Base-by-base conservation (phyloP, 1,284 basidiomycete species). In the Melampsora larici-populina region DNA sequence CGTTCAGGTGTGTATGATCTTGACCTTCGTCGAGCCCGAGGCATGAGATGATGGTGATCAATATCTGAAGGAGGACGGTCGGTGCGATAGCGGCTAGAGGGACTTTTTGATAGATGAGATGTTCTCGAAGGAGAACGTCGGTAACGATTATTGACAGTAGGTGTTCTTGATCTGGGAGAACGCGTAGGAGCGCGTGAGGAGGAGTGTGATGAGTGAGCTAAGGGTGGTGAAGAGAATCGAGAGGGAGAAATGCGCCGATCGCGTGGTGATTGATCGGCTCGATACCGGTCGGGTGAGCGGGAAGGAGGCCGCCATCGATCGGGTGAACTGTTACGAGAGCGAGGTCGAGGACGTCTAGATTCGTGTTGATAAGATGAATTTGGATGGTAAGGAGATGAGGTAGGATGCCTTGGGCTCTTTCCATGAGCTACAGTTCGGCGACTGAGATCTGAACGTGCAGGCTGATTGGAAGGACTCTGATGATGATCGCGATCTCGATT, bases 271-370 rank as follows among this genome's bases (percentile, higher is more conserved):
- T 81, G 66, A 70, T 69, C 51, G 51, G 69, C 46, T 74, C 69
- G 29, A 48, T 40, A 33, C 73, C 75, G 33, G 62, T 77, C 65
- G 81, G 75, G 72, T 71, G 78, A 83, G 64, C 40, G 70, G 21
- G 85, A 84, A 17, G 86, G 86, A 0, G 87, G 87, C 0, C 87
- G 87, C 0, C 84, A 81, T 0, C 83, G 83, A 0, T 85, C 82
- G 17, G 85, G 86, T 15, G 86, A 76, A 67, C 79, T 75, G 69
- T 78, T 77, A 49, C 79, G 75, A n/a, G 80, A 71, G 58, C 81
- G 79, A 40, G 83, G 81, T 36, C 80, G 68, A 13, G 81, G 21
- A 15, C 33, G 43, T 46, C 43, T 46, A 46, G 43, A 46, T 17
- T 11, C 43, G 43, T 8, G 11, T 46, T 46, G 43, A 46, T 46